Percentiles rank a stretch among this genome's conserved stretches.
phyloP scores from a whole-genome alignment of 345 rosid genomes.

The Lenwebbia sp. region DNA sequence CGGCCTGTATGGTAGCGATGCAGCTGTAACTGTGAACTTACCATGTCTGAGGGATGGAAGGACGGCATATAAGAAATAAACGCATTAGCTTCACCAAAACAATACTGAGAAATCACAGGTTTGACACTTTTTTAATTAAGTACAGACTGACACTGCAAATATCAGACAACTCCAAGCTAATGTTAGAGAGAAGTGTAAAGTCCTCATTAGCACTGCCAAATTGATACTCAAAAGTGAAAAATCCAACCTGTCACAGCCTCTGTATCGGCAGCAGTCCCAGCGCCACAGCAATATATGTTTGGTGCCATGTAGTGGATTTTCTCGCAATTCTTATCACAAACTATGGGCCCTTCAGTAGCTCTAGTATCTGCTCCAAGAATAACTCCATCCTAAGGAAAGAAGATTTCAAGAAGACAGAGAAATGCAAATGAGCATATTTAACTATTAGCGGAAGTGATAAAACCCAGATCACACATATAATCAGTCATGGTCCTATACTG shows the following conservation, averaged over 20 bases:
- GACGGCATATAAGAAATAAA: neutral
- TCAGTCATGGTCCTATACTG: neutral
- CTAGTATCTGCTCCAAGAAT: slow-evolving; percentile 74
- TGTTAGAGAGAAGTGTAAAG: neutral
- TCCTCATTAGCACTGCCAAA: neutral
- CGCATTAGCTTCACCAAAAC: neutral
- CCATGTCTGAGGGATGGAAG: slow-evolving; percentile 7
- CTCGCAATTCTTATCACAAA: slow-evolving; percentile 95
- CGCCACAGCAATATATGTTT: slow-evolving; percentile 93
- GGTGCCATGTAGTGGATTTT: slow-evolving; percentile 99
- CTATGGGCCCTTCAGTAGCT: slow-evolving; percentile 83
- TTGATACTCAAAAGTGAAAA: neutral
- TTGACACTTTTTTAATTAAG: neutral
- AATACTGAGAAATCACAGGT: neutral
- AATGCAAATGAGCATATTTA: neutral
- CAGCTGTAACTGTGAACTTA: slow-evolving; percentile 10
- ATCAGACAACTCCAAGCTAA: neutral
- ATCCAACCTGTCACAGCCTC: slow-evolving; percentile 90
- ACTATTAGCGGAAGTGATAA: neutral
- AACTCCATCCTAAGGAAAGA: slow-evolving; percentile 58
- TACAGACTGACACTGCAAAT: neutral
- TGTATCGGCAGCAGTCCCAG: slow-evolving; percentile 97
- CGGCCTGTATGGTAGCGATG: slow-evolving; percentile 6
- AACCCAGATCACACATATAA: neutral
- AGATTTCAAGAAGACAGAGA: neutral